Percentiles rank a stretch among this genome's conserved stretches.
Conservation (phyloP, 371 early-diverging fungal genomes). For the Thermomucor indicae-seudaticae region DNA sequence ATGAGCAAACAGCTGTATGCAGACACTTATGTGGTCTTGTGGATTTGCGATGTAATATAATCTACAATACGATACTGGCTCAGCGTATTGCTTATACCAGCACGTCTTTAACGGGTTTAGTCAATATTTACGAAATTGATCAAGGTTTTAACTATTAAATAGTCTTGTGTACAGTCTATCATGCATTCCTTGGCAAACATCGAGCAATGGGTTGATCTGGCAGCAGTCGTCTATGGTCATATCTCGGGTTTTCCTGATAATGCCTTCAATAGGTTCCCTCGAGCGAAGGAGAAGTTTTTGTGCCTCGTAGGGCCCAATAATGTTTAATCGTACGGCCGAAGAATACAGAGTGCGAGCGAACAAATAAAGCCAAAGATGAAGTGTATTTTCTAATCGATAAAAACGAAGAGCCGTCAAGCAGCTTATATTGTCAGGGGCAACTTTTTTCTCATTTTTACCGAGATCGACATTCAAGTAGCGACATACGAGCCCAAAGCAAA, state of each 20-base stretch:
- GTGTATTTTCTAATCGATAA: constrained; percentile 58
- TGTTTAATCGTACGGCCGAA: constrained; percentile 84
- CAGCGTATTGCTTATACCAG: too few relatives aligned
- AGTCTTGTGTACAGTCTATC: constrained; percentile 84
- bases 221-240: constrained; percentile 53
- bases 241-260: constrained; percentile 37
- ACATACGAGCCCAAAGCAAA: constrained; percentile 68
- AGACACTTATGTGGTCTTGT: too few relatives aligned
- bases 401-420: too few relatives aligned
- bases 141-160: constrained; percentile 76
- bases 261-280: constrained; percentile 50
- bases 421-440: too few relatives aligned
- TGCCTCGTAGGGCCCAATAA: constrained; percentile 85
- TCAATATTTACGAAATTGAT: too few relatives aligned
- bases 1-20: too few relatives aligned
- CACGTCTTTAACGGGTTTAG: too few relatives aligned
- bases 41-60: too few relatives aligned
- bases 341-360: constrained; percentile 81
- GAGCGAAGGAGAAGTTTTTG: constrained; percentile 69
- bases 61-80: too few relatives aligned
- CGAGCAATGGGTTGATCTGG: constrained; percentile 72
- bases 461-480: constrained; percentile 52
- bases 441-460: too few relatives aligned
- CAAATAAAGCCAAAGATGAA: constrained; percentile 75
- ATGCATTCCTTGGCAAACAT: constrained; percentile 88